Percentiles rank a stretch among this genome's conserved stretches.
Conservation (phyloP, 805 yeast genomes). For the Candida sithepensis region DNA sequence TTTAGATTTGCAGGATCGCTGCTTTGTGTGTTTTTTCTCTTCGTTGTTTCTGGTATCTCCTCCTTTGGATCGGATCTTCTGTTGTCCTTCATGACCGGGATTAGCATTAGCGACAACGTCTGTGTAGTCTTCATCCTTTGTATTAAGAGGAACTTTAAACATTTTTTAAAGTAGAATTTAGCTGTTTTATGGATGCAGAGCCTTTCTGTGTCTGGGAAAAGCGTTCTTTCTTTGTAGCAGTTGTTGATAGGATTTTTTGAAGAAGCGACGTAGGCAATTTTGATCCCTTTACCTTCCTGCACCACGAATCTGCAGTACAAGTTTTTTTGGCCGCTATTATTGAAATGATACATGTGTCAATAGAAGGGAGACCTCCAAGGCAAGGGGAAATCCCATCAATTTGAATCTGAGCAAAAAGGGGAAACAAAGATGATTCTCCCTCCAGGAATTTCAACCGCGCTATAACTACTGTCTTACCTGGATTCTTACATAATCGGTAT, state of each 20-base stretch:
- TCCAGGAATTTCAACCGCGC: too few relatives aligned
- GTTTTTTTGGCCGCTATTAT: background rate
- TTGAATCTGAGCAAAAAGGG: background rate
- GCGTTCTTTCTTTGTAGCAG: background rate
- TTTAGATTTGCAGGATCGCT: too few relatives aligned
- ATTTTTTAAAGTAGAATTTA: background rate
- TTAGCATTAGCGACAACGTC: conserved; percentile 15
- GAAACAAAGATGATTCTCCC: too few relatives aligned
- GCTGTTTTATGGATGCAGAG: background rate
- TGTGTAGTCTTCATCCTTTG: conserved; percentile 16
- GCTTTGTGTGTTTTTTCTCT: background rate
- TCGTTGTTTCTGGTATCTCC: background rate
- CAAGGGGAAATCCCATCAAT: background rate
- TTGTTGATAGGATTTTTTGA: background rate
- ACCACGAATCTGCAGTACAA: background rate
- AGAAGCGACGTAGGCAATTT: background rate
- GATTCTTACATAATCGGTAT: too few relatives aligned
- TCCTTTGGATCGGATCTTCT: background rate
- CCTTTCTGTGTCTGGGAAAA: background rate
- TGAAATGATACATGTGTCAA: background rate
- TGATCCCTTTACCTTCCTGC: background rate
- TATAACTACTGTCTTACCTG: too few relatives aligned
- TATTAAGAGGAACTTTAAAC: background rate
- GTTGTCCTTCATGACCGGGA: conserved; percentile 12
- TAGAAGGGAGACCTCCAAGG: background rate